Conservation (phyloP, 306 rosid genomes). For the Rosa multiflora region DNA sequence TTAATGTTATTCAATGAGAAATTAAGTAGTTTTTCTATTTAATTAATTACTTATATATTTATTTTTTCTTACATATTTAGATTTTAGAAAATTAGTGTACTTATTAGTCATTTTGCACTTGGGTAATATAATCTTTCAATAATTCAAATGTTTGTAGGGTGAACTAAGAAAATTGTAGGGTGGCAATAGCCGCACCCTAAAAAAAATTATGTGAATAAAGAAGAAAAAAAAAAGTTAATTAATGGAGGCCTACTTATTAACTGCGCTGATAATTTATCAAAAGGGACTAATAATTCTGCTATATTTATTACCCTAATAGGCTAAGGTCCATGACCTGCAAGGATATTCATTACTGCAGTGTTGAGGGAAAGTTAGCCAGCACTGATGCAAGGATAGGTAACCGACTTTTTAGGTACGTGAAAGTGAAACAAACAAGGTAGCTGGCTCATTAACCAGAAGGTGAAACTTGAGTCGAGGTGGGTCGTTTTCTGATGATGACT, state of each 20-base stretch:
- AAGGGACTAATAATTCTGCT: not conserved
- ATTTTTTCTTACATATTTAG: too few relatives aligned
- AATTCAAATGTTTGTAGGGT: too few relatives aligned
- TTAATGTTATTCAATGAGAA: too few relatives aligned
- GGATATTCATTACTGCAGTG: not conserved
- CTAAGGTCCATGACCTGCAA: not conserved
- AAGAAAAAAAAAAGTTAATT: too few relatives aligned
- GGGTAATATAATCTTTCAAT: too few relatives aligned
- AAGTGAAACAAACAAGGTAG: not conserved
- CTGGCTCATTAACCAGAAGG: not conserved
- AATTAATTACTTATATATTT: too few relatives aligned
- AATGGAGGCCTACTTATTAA: not conserved
- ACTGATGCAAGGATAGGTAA: not conserved
- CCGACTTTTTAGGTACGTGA: not conserved
- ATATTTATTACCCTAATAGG: not conserved
- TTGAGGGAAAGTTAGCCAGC: not conserved
- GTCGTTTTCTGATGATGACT: conserved; percentile 1
- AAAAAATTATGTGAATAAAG: too few relatives aligned
- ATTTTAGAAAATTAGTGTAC: too few relatives aligned
- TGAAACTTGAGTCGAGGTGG: not conserved
- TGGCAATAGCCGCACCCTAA: too few relatives aligned
- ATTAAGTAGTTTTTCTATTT: too few relatives aligned
- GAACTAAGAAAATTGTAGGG: too few relatives aligned
- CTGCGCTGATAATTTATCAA: not conserved
- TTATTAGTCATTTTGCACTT: too few relatives aligned